Conservation (phyloP, 257 asterid genomes). For the Dorcoceras hygrometricum region DNA sequence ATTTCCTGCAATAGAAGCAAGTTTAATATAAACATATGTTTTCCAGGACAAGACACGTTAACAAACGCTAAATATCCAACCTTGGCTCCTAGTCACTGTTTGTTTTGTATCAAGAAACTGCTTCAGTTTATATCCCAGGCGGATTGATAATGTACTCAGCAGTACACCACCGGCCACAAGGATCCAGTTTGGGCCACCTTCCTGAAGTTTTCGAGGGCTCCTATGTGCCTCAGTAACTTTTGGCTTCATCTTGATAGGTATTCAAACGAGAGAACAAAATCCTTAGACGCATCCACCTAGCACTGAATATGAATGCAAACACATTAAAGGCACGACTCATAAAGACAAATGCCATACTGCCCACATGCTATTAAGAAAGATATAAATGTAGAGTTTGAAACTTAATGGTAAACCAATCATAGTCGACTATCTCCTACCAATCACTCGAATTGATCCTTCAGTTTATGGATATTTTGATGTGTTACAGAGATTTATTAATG, state of each 20-base stretch:
- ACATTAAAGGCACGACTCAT: not conserved
- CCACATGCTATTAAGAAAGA: conserved; percentile 1
- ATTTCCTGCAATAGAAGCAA: conserved; percentile 39
- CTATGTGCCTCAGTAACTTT: conserved; percentile 32
- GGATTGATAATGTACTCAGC: conserved; percentile 56
- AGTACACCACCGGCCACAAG: conserved; percentile 59
- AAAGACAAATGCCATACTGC: not conserved
- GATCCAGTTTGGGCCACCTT: conserved; percentile 52
- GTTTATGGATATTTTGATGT: too few relatives aligned
- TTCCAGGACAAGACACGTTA: not conserved
- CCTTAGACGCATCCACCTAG: conserved; percentile 30
- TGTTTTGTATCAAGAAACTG: conserved; percentile 48
- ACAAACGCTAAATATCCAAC: conserved; percentile 29
- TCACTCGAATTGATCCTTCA: not conserved
- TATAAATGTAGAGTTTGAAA: not conserved
- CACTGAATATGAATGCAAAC: conserved; percentile 16
- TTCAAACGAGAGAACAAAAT: conserved; percentile 6
- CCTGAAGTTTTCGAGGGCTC: conserved; percentile 37
- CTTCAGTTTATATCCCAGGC: conserved; percentile 58
- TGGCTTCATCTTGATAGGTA: conserved; percentile 35
- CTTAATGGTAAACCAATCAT: not conserved
- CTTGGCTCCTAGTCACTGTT: conserved; percentile 24
- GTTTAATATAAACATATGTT: conserved; percentile 3
- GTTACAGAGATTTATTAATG: too few relatives aligned
- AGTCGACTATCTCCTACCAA: not conserved